A percentile compares a stretch with the other conserved stretches of the same genome.
Evolutionary conservation across 2,329 filamentous ascomycete genomes (phyloP).

Genomic region (Claviceps sp.): DNA sequence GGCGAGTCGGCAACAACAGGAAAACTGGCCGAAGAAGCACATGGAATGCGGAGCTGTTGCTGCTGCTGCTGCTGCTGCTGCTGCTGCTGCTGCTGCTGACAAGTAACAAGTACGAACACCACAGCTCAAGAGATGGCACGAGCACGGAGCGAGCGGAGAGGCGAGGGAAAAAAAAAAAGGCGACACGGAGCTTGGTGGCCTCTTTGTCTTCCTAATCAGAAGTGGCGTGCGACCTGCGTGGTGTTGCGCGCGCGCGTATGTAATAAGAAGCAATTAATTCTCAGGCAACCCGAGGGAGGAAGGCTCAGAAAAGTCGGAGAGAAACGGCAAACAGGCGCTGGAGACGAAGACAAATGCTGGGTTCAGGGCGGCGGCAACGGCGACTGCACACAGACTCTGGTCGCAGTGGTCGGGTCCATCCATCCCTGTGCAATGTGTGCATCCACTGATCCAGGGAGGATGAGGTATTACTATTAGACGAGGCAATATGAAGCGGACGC

Average conservation of each 20-base stretch:
- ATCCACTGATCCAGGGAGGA: too few species aligned
- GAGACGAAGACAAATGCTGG: too few species aligned
- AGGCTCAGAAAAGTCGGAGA: background rate
- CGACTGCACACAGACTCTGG: conserved; percentile 2
- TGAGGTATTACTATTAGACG: too few species aligned
- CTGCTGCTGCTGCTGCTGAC: background rate
- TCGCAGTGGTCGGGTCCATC: too few species aligned
- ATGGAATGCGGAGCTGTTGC: background rate
- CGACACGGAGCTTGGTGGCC: background rate
- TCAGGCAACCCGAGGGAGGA: background rate
- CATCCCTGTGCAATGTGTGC: too few species aligned
- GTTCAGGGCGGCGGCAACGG: background rate
- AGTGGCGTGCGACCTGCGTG: background rate
- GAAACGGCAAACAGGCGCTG: background rate
- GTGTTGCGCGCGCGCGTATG: background rate
- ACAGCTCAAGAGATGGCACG: conserved; percentile 4
- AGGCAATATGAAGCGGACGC: conserved; percentile 1
- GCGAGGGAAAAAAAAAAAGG: background rate
- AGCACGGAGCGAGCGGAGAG: background rate
- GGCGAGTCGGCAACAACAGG: background rate
- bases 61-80: background rate
- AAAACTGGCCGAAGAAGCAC: background rate
- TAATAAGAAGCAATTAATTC: conserved; percentile 1
- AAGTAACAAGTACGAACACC: conserved; percentile 1
- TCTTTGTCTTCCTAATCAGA: background rate